Conservation (phyloP, 139 green algal species). For the Eudorina sp. region DNA sequence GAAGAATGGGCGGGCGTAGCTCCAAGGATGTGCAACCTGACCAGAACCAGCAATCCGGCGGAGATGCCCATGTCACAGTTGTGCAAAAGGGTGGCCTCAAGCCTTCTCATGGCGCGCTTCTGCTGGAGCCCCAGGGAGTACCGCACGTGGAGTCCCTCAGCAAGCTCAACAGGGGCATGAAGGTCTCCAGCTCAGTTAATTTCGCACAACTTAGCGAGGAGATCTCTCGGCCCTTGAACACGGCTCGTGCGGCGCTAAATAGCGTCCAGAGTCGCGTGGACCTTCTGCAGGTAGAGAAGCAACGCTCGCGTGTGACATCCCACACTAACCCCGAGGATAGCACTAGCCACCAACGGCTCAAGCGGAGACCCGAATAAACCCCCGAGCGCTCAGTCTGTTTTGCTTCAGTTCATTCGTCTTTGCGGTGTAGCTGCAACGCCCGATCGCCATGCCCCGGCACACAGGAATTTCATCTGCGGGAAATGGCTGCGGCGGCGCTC, state of each 20-base stretch:
- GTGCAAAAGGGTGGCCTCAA: neutral
- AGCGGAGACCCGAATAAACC: no score
- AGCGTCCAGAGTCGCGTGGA: slow-evolving; percentile 42
- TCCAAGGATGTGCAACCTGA: neutral
- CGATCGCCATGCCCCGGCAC: neutral
- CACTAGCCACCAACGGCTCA: no score
- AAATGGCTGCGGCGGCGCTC: slow-evolving; percentile 46
- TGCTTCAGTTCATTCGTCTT: no score
- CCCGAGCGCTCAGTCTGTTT: no score
- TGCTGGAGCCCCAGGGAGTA: neutral
- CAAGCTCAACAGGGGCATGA: neutral
- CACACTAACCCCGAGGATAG: no score
- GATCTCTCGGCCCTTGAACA: neutral
- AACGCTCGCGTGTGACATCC: no score
- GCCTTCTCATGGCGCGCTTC: neutral
- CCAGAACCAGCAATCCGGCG: neutral
- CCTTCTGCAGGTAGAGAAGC: slow-evolving; percentile 23
- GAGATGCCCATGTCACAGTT: neutral
- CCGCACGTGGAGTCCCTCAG: neutral
- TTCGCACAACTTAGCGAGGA: slow-evolving; percentile 5
- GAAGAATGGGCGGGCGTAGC: slow-evolving; percentile 13
- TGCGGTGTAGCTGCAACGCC: no score
- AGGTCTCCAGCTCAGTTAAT: neutral
- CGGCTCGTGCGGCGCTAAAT: slow-evolving; percentile 17
- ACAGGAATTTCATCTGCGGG: slow-evolving; percentile 50